Evolutionary conservation across 352 stramenopile genomes (phyloP), one percentile per base, ranked within the genome.

Genomic region (Phytophthora macrochlamydospora): DNA sequence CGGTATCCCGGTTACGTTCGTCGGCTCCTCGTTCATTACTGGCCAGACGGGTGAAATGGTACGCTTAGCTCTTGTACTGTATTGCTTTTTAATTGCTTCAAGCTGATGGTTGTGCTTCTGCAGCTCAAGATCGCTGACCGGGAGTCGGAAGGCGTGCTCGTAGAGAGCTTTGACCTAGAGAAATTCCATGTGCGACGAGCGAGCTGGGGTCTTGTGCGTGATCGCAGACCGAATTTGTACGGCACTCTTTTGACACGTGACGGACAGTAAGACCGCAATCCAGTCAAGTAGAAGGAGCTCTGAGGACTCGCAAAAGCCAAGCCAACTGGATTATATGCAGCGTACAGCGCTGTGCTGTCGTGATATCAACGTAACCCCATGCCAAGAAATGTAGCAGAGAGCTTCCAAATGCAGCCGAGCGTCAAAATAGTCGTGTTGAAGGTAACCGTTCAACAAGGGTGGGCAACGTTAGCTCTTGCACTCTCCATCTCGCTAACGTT

Each of bases 21-120:
- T 94, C 53, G 92, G 92, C 2, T 95, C 85, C 42, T 97, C 89
- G 2, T 98, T 98, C 75, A 97, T 98, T 67, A 93, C 89, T 18
- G 90, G 93, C 18, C 88, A 96, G 56, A 97, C 89, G 12, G 92
- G 92, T 35, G 90, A 95, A 56, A 93, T 97, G 78, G 84, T 97
- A 61, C 37, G 60, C 63, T 63, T 11, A 13, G 4, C 18, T 24
- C 18, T 24, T 24, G 18, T 24, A 6, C 7, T 38, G 11, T 51
- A 28, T 51, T 49, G 1, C 28, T 40, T 1, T 44, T 57, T 24
- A 24, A 24, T 24, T 24, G 18, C 18, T 24, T 24, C 18, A 24
- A 24, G 18, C 18, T 24, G 18, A 24, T 24, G 18, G 18, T 24
- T 24, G 18, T 24, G 18, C 18, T 24, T 24, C 18, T 32, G 38